Evolutionary conservation across 257 asterid species (phyloP).

Genomic region (Voacanga thouarsii): DNA sequence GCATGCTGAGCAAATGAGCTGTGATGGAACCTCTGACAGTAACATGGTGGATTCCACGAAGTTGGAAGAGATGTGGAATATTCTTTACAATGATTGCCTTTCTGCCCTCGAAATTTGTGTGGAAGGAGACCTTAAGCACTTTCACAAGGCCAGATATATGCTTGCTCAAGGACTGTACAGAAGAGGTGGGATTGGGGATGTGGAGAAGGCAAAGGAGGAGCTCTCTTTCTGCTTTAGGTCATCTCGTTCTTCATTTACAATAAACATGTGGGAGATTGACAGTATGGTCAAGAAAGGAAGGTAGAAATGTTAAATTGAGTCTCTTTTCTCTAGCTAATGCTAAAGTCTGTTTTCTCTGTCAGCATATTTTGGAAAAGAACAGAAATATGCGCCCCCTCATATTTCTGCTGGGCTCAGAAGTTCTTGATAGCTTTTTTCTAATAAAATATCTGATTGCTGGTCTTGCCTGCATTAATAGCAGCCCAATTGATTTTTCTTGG

Average conservation of each 20-base stretch:
- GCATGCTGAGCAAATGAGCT: slow-evolving; percentile 38
- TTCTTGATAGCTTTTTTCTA: background rate
- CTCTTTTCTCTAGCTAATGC: slow-evolving; percentile 5
- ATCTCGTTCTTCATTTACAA: slow-evolving; percentile 82
- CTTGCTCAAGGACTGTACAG: slow-evolving; percentile 84
- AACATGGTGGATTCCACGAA: slow-evolving; percentile 26
- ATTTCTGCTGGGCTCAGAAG: slow-evolving; percentile 4
- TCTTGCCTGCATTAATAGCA: background rate
- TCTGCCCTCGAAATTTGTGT: slow-evolving; percentile 84
- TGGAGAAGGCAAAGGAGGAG: slow-evolving; percentile 95
- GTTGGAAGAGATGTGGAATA: slow-evolving; percentile 63
- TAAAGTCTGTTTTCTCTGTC: background rate
- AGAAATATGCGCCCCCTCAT: background rate
- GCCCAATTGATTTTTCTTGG: slow-evolving; percentile 13
- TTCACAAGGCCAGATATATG: slow-evolving; percentile 92
- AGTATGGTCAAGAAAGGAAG: slow-evolving; percentile 94
- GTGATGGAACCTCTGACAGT: slow-evolving; percentile 28
- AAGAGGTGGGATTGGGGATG: slow-evolving; percentile 73
- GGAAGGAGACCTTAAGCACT: slow-evolving; percentile 99
- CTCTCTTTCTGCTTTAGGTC: slow-evolving; percentile 97
- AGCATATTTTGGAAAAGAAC: background rate
- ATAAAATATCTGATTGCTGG: background rate
- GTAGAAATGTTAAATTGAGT: slow-evolving; percentile 29
- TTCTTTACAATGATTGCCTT: slow-evolving; percentile 88
- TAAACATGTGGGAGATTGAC: slow-evolving; percentile 99